These are phyloP conservation scores for Nidularia pulvinata DNA, from an alignment of 768 basidiomycete species.

Conservation along the genomic window DNA sequence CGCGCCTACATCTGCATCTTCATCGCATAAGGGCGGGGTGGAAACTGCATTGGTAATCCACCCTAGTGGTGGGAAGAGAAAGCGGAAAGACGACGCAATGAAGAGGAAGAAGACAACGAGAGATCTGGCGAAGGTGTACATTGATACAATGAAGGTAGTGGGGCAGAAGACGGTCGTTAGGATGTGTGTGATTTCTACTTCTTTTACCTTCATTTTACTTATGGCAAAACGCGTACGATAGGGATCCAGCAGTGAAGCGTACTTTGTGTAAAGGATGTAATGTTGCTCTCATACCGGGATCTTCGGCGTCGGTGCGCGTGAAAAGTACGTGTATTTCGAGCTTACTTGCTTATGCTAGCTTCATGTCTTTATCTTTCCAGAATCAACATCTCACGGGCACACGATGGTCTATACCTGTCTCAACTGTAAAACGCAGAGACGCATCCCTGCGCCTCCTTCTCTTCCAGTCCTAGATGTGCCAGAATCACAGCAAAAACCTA, in stretches of 20 bases:
- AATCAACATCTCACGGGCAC: constrained; percentile 46
- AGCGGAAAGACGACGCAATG: background rate
- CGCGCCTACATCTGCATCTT: background rate
- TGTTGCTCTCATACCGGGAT: constrained; percentile 64
- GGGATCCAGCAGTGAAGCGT: constrained; percentile 85
- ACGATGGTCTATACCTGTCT: constrained; percentile 58
- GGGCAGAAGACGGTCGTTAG: constrained; percentile 77
- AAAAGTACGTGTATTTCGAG: constrained; percentile 43
- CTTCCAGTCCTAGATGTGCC: background rate
- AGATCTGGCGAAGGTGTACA: constrained; percentile 67
- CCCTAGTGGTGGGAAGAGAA: background rate
- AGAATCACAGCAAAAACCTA: background rate
- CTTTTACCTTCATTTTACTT: background rate
- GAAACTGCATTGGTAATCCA: background rate
- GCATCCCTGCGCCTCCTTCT: constrained; percentile 65
- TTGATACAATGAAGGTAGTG: constrained; percentile 65
- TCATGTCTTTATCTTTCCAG: constrained; percentile 11
- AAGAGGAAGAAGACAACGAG: constrained; percentile 23
- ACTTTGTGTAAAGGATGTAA: constrained; percentile 74
- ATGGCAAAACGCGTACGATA: constrained; percentile 17
- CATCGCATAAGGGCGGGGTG: background rate
- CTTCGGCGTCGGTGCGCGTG: constrained; percentile 62
- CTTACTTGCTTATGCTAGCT: background rate
- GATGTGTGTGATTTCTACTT: constrained; percentile 47
- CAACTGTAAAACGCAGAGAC: constrained; percentile 54